Evolutionary conservation across 1,139 yeast species (phyloP), one percentile per base, ranked within the genome.

Genomic region (Debaryomyces fabryi): DNA sequence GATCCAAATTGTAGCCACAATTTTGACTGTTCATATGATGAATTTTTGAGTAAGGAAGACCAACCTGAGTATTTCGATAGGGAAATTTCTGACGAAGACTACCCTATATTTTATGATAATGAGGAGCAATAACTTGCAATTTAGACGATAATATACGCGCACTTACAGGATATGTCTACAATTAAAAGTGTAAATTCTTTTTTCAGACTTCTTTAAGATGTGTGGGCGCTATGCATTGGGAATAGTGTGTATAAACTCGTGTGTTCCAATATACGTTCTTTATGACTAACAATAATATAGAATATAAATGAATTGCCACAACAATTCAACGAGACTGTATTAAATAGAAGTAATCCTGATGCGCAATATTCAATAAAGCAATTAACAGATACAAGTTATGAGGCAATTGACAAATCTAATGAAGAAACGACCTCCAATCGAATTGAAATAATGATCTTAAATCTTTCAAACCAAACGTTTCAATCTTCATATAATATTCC

Each of bases 211-310:
- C 13, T 27, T n/a, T 25, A 43, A 5, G 33, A 74, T 75, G 80
- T 75, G 80, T 62, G 80, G 80, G 7, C 54, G 80, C n/a, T 75
- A 67, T 53, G 74, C 79, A 2, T 56, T 72, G 44, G 76, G 74
- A 37, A 60, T 72, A 16, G 79, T 73, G 69, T 44, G 77, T 71
- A 48, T n/a, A 21, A n/a, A 15, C 29, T 40, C 29, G 33, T 32
- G 24, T 32, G 6, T 33, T 21, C 6, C 7, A 21, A 7, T 7
- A 25, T 20, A n/a, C 16, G 21, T 15, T 15, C 25, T 7, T n/a
- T 21, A 12, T 39, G 12, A 49, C 56, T 55, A 54, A 59, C 64
- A 44, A 46, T 46, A 46, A 5, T 42, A 20, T 6, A 67, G 72
- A 56, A 64, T 38, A 55, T 68, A 8, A 57, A 58, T 21, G 69